These are phyloP conservation scores for Cryoendolithus antarcticus DNA, from an alignment of 2,329 filamentous ascomycete genomes.

Conservation along the genomic window DNA sequence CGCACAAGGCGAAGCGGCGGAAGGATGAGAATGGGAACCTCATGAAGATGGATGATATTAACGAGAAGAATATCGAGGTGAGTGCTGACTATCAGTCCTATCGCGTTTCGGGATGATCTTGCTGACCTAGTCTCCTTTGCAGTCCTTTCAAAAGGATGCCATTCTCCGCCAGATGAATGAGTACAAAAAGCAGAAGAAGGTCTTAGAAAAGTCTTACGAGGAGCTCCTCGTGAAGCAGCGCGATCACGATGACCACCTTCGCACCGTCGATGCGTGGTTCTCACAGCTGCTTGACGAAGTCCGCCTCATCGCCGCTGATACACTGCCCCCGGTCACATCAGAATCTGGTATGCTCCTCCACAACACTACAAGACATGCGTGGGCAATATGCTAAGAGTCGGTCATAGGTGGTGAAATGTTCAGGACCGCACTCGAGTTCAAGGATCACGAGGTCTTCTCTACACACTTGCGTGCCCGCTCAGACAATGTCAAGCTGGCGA, in stretches of 20 bases:
- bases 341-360: conserved; percentile 17
- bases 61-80: conserved; percentile 62
- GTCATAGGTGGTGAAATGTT: conserved; percentile 28
- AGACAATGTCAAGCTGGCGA: conserved; percentile 61
- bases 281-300: conserved; percentile 53
- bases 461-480: conserved; percentile 67
- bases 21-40: conserved; percentile 61
- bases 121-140: conserved; percentile 12
- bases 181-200: conserved; percentile 81
- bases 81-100: conserved; percentile 32
- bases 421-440: conserved; percentile 41
- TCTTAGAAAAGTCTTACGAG: conserved; percentile 67
- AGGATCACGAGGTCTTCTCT: conserved; percentile 53
- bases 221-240: conserved; percentile 65
- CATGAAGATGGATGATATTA: conserved; percentile 53
- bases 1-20: conserved; percentile 84
- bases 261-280: conserved; percentile 87
- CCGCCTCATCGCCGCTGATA: conserved; percentile 29
- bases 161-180: conserved; percentile 97
- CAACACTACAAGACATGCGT: conserved; percentile 11
- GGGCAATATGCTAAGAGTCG: conserved; percentile 18
- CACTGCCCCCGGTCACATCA: conserved; percentile 18
- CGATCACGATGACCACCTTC: conserved; percentile 85
- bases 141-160: conserved; percentile 91
- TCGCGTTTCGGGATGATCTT: too few species aligned